Conservation (phyloP, 495 filamentous ascomycete species). For the Penicillium cataractarum region DNA sequence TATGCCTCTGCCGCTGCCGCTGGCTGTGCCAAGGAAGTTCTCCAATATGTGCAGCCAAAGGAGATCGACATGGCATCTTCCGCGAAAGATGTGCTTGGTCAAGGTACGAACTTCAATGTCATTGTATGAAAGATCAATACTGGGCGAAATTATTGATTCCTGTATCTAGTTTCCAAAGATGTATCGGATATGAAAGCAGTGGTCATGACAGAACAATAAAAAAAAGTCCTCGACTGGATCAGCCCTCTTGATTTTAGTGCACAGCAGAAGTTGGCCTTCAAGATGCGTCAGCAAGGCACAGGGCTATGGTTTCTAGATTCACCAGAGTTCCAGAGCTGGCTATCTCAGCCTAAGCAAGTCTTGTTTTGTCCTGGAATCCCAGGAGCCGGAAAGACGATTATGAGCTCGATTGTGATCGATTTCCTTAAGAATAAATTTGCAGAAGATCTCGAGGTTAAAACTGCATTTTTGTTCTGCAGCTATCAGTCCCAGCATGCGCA, state of each 20-base stretch:
- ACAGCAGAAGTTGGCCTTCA: neutral
- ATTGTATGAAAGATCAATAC: neutral
- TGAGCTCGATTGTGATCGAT: neutral
- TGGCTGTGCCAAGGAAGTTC: conserved; percentile 22
- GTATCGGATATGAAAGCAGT: neutral
- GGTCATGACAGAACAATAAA: neutral
- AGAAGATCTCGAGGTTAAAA: neutral
- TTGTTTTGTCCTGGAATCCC: neutral
- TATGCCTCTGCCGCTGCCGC: conserved; percentile 2
- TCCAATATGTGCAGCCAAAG: conserved; percentile 1
- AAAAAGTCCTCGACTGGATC: neutral
- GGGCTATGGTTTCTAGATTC: neutral
- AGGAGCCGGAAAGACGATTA: neutral
- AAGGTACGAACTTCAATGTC: neutral
- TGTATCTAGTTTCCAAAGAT: neutral
- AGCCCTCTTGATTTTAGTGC: neutral
- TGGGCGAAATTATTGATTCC: neutral
- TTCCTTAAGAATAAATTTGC: neutral
- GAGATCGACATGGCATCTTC: neutral
- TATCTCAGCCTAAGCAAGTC: neutral
- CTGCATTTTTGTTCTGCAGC: neutral
- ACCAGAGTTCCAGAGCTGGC: neutral
- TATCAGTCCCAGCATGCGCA: neutral
- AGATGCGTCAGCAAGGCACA: neutral
- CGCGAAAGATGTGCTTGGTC: neutral